Evolutionary conservation across 192 early-diverging fungal genomes (phyloP), one percentile per base, ranked within the genome.

Genomic region (Obelidium mucronatum): DNA sequence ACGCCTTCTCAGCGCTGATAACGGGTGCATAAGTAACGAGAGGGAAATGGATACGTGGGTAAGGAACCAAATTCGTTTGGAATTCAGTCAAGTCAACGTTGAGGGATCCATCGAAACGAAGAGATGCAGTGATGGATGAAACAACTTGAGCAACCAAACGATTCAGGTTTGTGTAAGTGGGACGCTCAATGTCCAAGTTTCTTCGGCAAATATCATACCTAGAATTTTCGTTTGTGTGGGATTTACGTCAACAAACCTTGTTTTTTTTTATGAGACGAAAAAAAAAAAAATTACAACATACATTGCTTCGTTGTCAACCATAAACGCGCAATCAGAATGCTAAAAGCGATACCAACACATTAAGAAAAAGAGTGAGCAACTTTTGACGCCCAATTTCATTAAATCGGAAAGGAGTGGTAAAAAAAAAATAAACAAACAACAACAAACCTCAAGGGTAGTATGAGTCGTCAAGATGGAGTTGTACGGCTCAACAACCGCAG

Each of bases 271-370:
- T n/a, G 48, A 51, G 22, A 51, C 48, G 22, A 51, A 51, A 51
- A 51, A 51, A 51, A 51, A 51, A 22, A n/a, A n/a, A n/a, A n/a
- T n/a, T n/a, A n/a, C 8, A 51, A 51, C 48, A 13, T 22, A 64
- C 82, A 97, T 98, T 79, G 97, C 97, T 87, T 98, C 96, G 86
- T 98, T 98, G 86, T 98, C 97, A 60, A 98, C 95, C 97, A 98
- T 97, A 88, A 98, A 98, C 74, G 97, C 94, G 87, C 95, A 97
- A 87, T 99, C 96, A 8, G 95, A 94, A 89, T 99, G 97, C 85
- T n/a, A n/a, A n/a, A n/a, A n/a, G n/a, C n/a, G n/a, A n/a, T n/a
- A n/a, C n/a, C n/a, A n/a, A n/a, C n/a, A n/a, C n/a, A n/a, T n/a
- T n/a, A n/a, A n/a, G n/a, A n/a, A n/a, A n/a, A n/a, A n/a, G n/a